A percentile compares a stretch with the other conserved stretches of the same genome.
These are phyloP conservation scores for Colletotrichum sp. DNA, from an alignment of 2,329 filamentous ascomycete species.

Conservation along the genomic window DNA sequence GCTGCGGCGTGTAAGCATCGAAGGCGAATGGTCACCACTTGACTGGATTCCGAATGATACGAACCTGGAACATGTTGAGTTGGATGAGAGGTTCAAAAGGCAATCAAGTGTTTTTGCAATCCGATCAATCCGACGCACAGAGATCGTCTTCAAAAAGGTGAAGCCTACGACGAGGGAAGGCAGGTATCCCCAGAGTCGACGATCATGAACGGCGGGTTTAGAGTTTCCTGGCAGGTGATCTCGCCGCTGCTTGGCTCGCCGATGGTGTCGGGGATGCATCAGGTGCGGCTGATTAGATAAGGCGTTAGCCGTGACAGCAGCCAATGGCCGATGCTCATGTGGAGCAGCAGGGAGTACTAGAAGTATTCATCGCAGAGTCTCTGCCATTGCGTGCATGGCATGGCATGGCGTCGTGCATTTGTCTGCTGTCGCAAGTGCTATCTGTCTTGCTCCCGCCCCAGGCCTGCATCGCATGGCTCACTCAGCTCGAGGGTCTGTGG, in stretches of 20 bases:
- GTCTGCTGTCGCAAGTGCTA: background rate
- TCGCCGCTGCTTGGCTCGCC: slow-evolving; percentile 3
- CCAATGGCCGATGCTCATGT: background rate
- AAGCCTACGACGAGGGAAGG: background rate
- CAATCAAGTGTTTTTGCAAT: background rate
- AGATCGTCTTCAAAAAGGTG: background rate
- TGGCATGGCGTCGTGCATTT: background rate
- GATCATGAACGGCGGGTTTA: background rate
- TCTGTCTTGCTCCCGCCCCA: background rate
- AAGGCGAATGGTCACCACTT: background rate
- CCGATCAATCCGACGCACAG: background rate
- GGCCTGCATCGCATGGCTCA: background rate
- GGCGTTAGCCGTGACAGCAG: background rate
- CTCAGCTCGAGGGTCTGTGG: background rate
- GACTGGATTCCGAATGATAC: background rate
- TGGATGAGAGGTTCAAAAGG: background rate
- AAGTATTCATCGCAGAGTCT: background rate
- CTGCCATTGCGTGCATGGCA: background rate
- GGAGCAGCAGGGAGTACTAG: background rate
- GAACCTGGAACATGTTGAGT: slow-evolving; percentile 17
- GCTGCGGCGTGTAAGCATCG: slow-evolving; percentile 37
- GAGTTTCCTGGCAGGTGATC: slow-evolving; percentile 9
- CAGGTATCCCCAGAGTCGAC: background rate
- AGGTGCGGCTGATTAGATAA: slow-evolving; percentile 14
- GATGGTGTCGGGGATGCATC: background rate